These are phyloP conservation scores for Rhizophagus sp. DNA, from an alignment of 192 early-diverging fungal genomes.

Conservation along the genomic window DNA sequence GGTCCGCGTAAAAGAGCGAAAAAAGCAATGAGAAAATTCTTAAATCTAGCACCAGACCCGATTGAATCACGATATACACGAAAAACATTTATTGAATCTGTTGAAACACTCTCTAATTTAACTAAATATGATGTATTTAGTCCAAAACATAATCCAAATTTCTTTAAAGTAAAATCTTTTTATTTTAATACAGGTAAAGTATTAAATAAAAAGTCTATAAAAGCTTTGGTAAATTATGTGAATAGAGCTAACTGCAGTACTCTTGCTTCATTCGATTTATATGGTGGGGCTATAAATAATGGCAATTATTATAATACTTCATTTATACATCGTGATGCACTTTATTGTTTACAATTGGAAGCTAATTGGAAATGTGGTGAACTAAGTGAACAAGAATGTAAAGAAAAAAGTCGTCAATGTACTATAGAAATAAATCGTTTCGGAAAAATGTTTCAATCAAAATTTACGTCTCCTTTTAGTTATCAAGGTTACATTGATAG, in stretches of 20 bases:
- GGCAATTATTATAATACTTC: background rate
- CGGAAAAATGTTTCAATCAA: conserved; percentile 19
- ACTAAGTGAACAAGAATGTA: too few relatives aligned
- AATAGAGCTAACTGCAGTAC: background rate
- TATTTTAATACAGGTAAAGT: background rate
- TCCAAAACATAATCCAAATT: background rate
- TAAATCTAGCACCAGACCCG: background rate
- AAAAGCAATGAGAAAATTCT: background rate
- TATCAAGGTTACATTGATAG: conserved; percentile 37
- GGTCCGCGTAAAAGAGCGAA: background rate
- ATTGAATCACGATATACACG: background rate
- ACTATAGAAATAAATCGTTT: conserved; percentile 15
- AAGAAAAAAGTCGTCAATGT: background rate
- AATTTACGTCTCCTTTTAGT: conserved; percentile 18
- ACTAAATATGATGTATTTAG: background rate
- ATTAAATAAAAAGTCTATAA: background rate
- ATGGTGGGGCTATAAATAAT: background rate
- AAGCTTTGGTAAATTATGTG: background rate
- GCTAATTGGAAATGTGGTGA: background rate
- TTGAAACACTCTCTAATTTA: background rate
- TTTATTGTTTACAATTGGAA: conserved; percentile 17
- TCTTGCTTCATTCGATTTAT: background rate
- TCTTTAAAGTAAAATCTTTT: background rate
- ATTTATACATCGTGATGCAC: conserved; percentile 22
- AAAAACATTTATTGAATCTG: background rate